Evolutionary conservation across 2,329 filamentous ascomycete species (phyloP).

Genomic region (Xylaria hypoxylon): DNA sequence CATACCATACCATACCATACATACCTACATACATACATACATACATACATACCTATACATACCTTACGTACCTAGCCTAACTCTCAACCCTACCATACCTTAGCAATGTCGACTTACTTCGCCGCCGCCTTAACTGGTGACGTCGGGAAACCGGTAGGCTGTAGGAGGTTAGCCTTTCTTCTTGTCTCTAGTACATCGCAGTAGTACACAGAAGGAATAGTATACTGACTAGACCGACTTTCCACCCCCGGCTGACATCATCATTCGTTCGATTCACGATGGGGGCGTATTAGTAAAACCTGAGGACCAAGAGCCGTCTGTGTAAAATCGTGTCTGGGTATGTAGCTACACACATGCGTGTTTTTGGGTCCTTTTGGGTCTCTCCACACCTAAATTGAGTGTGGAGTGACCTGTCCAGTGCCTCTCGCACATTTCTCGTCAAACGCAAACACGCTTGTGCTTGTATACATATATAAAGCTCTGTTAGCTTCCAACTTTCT

Average conservation of each 20-base stretch:
- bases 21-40: neutral
- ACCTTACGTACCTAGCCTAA: conserved; percentile 10
- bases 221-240: conserved; percentile 36
- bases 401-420: conserved; percentile 36
- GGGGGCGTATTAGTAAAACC: conserved; percentile 37
- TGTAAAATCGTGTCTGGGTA: conserved; percentile 31
- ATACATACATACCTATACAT: neutral
- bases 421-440: conserved; percentile 21
- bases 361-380: conserved; percentile 31
- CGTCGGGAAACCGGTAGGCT: conserved; percentile 29
- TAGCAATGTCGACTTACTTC: conserved; percentile 13
- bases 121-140: conserved; percentile 35
- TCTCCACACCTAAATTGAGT: conserved; percentile 35
- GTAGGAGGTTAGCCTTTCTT: conserved; percentile 31
- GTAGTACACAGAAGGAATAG: conserved; percentile 37
- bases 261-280: conserved; percentile 42
- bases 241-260: conserved; percentile 48
- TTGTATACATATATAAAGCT: conserved; percentile 36
- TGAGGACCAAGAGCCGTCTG: conserved; percentile 25
- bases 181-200: conserved; percentile 33
- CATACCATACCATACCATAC: conserved; percentile 21
- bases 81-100: neutral
- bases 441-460: too few species aligned
- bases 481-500: conserved; percentile 32
- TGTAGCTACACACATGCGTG: conserved; percentile 38